Conservation (phyloP, 2,329 filamentous ascomycete genomes). For the Trichoderma oligosporum region DNA sequence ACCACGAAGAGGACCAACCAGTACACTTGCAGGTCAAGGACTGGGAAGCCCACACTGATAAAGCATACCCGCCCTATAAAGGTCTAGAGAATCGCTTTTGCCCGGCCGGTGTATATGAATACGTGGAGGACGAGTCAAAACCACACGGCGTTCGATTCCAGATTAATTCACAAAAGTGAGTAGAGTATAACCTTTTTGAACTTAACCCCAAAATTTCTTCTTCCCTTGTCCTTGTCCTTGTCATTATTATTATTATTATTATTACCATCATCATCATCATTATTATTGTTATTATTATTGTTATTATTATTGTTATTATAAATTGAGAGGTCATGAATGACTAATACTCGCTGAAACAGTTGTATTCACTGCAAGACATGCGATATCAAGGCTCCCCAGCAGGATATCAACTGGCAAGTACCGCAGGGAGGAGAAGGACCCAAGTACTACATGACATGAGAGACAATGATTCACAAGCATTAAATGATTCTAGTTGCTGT, state of each 20-base stretch:
- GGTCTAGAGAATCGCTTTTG: conserved; percentile 96
- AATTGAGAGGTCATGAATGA: too few relatives aligned
- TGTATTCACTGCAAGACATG: conserved; percentile 99
- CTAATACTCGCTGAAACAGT: conserved; percentile 43
- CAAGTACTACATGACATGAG: conserved; percentile 66
- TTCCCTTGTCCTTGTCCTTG: background rate
- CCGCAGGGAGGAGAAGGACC: conserved; percentile 84
- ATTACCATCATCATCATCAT: too few relatives aligned
- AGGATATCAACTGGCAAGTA: conserved; percentile 97
- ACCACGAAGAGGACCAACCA: conserved; percentile 97
- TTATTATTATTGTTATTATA: too few relatives aligned
- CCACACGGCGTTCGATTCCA: conserved; percentile 89
- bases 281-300: too few relatives aligned
- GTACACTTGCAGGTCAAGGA: conserved; percentile 93
- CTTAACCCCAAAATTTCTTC: background rate
- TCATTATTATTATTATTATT: too few relatives aligned
- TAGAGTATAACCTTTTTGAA: conserved; percentile 28
- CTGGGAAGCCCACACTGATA: conserved; percentile 84
- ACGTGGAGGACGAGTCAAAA: conserved; percentile 87
- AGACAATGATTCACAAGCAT: background rate
- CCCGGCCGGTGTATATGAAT: conserved; percentile 96
- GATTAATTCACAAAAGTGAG: conserved; percentile 96
- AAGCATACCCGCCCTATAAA: conserved; percentile 82
- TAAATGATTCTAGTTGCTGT: background rate
- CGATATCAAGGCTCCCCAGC: conserved; percentile 94